These are phyloP conservation scores for Citrus unshiu DNA, from an alignment of 345 rosid genomes.

Conservation along the genomic window DNA sequence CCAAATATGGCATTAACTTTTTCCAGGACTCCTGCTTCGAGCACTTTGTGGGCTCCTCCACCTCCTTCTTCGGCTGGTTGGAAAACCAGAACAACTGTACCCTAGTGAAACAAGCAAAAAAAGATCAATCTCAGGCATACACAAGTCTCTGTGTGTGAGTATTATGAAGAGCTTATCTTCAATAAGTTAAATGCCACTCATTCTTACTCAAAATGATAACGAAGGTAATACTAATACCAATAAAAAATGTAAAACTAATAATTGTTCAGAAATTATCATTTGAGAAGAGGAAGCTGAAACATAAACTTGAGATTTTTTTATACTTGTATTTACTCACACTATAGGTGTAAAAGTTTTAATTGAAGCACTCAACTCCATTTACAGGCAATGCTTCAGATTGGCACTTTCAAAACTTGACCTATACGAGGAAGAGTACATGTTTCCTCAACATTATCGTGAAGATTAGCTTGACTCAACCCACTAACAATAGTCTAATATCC, in stretches of 20 bases:
- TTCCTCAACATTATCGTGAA: background rate
- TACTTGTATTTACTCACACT: background rate
- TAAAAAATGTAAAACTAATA: background rate
- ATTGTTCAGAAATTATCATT: background rate
- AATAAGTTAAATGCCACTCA: background rate
- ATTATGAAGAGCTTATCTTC: background rate
- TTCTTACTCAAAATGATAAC: background rate
- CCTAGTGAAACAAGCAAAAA: conserved; percentile 38
- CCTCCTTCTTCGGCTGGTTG: conserved; percentile 98
- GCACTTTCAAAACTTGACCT: background rate
- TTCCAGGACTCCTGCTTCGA: conserved; percentile 60
- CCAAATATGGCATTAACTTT: conserved; percentile 76
- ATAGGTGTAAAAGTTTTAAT: background rate
- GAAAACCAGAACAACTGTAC: conserved; percentile 74
- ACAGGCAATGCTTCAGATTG: background rate
- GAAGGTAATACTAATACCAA: background rate
- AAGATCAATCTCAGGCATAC: background rate
- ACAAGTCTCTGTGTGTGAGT: background rate
- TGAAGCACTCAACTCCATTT: background rate
- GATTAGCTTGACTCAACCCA: background rate
- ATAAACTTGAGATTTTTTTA: background rate
- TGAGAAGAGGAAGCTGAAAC: background rate
- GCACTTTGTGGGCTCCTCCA: conserved; percentile 71
- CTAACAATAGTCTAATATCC: background rate
- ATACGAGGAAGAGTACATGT: background rate